Base-by-base conservation (phyloP, 2,329 filamentous ascomycete species). In the Dothistroma septosporum region DNA sequence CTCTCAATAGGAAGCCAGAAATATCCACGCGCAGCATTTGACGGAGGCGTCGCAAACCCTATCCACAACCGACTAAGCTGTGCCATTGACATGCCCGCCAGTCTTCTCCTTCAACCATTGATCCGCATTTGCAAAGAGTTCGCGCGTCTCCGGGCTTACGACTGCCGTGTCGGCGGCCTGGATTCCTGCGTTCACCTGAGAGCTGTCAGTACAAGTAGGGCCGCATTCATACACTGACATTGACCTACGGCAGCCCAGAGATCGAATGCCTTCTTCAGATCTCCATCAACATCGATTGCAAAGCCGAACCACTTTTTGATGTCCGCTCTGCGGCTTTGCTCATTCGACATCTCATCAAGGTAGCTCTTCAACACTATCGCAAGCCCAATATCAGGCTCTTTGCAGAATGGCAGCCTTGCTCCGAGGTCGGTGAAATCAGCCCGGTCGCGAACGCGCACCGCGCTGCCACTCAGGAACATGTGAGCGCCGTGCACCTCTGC, bases 341-440 rank as follows among this genome's bases (percentile, higher is more conserved):
- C 76, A 55, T 82, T 80, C 16, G 81, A 82, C 53, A 92, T 79
- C 61, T 92, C 89, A 66, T 91, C 88, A 22, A 91, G 82, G 71
- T 90, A 90, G 9, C 88, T 91, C 75, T 91, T 90, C 46, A 92
- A 85, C 0, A 90, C 89, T 63, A 94, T 90, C 31, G 88, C 89
- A 35, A 94, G 82, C 12, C 86, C 88, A 53, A 90, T 87, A 69
- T 92, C 88, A 11, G 88, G 86, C 64, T 90, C 86, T 19, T 82
- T 78, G 21, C 85, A 76, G 72, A 92, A 90, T 9, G 89, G 89
- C 4, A 92, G 77, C 9, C 66, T 85, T 66, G 90, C 83, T 66
- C 87, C 87, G 61, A 97, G 81, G 52, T 88, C 83, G 58, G 86
- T 78, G 74, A 79, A 76, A 69, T 76, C 58, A 86, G 82, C 21